Evolutionary conservation across 2,329 filamentous ascomycete genomes (phyloP).

Genomic region (Verticillium albo-atrum): DNA sequence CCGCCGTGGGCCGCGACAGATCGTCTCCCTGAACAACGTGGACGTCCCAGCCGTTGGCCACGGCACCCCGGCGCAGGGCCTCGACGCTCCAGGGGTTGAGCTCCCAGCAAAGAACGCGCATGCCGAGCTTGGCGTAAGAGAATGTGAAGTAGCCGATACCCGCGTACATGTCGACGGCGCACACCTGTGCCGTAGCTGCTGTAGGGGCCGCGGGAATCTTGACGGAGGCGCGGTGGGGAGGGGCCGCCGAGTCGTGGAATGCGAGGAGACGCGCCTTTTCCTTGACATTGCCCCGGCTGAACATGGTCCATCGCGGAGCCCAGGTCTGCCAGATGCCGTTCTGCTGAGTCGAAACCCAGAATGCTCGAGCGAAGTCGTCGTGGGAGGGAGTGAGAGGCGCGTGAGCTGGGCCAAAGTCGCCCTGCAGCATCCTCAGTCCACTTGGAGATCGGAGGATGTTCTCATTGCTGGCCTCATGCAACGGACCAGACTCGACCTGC

Average conservation of each 20-base stretch:
- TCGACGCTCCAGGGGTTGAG: constrained; percentile 86
- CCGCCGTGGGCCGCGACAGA: constrained; percentile 29
- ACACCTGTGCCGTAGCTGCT: constrained; percentile 26
- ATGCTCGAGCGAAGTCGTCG: constrained; percentile 58
- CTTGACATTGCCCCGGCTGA: constrained; percentile 82
- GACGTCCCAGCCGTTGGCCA: constrained; percentile 62
- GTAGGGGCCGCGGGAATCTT: neutral
- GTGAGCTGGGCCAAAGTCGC: constrained; percentile 63
- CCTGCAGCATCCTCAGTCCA: constrained; percentile 65
- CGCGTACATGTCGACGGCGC: constrained; percentile 79
- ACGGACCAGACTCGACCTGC: constrained; percentile 15
- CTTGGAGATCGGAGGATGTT: constrained; percentile 73
- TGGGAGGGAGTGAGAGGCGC: constrained; percentile 20
- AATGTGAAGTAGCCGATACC: constrained; percentile 95
- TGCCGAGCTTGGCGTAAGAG: constrained; percentile 68
- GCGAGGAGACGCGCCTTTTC: constrained; percentile 76
- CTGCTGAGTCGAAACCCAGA: constrained; percentile 78
- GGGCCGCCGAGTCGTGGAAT: constrained; percentile 30
- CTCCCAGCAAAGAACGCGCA: constrained; percentile 82
- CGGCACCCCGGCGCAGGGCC: constrained; percentile 71
- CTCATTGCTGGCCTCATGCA: constrained; percentile 25
- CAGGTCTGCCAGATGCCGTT: constrained; percentile 79
- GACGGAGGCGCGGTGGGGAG: neutral
- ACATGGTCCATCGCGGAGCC: constrained; percentile 92
- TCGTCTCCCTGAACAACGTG: constrained; percentile 44